Conservation (phyloP, 192 early-diverging fungal genomes). For the Umbelopsis sp. region DNA sequence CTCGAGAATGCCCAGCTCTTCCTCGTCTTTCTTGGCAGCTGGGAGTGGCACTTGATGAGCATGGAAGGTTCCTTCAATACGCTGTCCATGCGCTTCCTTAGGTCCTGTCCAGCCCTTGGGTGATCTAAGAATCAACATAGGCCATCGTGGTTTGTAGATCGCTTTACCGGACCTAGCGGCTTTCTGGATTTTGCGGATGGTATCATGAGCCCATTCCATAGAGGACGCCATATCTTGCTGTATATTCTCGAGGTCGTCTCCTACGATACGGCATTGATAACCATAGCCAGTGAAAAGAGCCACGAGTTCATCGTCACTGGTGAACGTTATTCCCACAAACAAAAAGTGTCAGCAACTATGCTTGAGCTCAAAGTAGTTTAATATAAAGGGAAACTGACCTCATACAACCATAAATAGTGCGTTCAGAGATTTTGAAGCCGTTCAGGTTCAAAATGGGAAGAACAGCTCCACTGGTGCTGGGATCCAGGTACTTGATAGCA, state of each 20-base stretch:
- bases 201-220: constrained; percentile 44
- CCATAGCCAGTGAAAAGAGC: constrained; percentile 48
- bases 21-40: constrained; percentile 33
- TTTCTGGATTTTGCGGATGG: constrained; percentile 44
- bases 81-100: constrained; percentile 37
- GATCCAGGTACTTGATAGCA: constrained; percentile 47
- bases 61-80: constrained; percentile 44
- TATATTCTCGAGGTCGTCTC: constrained; percentile 33
- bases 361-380: not conserved
- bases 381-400: constrained; percentile 29
- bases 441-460: constrained; percentile 46
- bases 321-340: not conserved
- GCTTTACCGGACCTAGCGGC: constrained; percentile 41
- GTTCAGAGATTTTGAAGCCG: constrained; percentile 49
- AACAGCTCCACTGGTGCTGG: constrained; percentile 41
- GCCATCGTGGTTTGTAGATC: constrained; percentile 47
- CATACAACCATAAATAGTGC: constrained; percentile 48
- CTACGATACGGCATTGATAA: constrained; percentile 47
- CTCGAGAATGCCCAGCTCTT: constrained; percentile 38
- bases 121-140: constrained; percentile 45
- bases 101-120: constrained; percentile 55
- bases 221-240: constrained; percentile 48
- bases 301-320: constrained; percentile 37
- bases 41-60: constrained; percentile 49
- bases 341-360: no score